Evolutionary conservation across 2,329 filamentous ascomycete species (phyloP).

Genomic region (Fusarium anthophilum): DNA sequence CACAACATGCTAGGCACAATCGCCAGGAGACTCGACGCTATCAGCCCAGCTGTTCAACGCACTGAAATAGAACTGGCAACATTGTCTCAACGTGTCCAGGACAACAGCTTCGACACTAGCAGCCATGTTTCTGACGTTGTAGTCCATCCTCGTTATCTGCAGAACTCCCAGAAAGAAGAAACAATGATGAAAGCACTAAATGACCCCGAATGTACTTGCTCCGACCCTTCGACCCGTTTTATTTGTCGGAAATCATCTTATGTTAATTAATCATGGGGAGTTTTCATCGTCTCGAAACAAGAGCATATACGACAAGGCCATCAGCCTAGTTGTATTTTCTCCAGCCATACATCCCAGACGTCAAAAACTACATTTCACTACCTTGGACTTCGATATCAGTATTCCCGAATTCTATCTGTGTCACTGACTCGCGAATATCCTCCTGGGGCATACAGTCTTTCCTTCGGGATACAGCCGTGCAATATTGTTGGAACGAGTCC

Average conservation of each 20-base stretch:
- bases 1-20: background rate
- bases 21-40: background rate
- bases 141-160: background rate
- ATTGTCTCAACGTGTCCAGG: rapidly evolving
- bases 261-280: background rate
- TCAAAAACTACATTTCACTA: background rate
- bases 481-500: background rate
- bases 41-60: rapidly evolving
- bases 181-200: rapidly evolving
- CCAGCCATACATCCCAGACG: rapidly evolving
- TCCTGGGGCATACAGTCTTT: background rate
- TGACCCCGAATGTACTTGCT: background rate
- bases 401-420: rapidly evolving
- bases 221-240: rapidly evolving
- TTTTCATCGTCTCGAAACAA: background rate
- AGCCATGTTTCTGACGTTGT: no score
- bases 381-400: background rate
- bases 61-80: rapidly evolving
- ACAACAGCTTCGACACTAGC: rapidly evolving
- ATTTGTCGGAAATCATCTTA: background rate
- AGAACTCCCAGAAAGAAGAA: background rate
- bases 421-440: background rate
- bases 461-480: background rate
- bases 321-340: background rate
- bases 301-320: no score